Evolutionary conservation across 1,284 basidiomycete species (phyloP), one percentile per base, ranked within the genome.

Genomic region (Fomitopsis schrenkii): DNA sequence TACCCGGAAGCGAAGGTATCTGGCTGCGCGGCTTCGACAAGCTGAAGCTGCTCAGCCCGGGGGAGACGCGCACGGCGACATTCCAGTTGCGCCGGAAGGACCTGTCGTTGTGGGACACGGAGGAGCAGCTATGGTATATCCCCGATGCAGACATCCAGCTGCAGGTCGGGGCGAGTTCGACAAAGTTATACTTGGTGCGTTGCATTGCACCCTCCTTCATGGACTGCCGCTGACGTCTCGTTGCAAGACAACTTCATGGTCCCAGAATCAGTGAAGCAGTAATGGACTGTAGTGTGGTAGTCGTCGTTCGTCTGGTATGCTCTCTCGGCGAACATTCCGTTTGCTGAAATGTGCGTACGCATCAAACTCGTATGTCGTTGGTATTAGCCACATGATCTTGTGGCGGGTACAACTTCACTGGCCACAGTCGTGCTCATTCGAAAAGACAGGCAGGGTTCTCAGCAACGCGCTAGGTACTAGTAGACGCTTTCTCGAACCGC

Each of bases 1-100:
- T 54, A 6, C 52, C 52, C 17, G 52, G 36, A 15, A 54, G 52
- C 19, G 33, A 33, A 15, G 52, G 83, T 80, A 0, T 77, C 86
- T 1, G 77, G 77, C 74, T 91, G 40, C 84, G 82, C 67, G 88
- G 88, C 5, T 91, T 91, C 73, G 84, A 83, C 17, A 77, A 86
- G 62, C 72, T 86, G 10, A 78, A 79, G 36, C n/a, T 17, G 30
- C 65, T 88, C 0, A 62, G 68, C 0, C 77, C 85, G 1, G 83
- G 83, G 0, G 71, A 84, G 64, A 80, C 74, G 14, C 72, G 70
- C 61, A 73, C 65, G 0, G 83, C 84, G 1, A 79, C 76, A 0
- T 80, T 91, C 67, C 77, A 75, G 17, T 76, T 91, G 33, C 86
- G 87, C 15, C 79, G 86, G 35, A 84, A 88, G 65, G 85, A 87